These are phyloP conservation scores for Kluyveromyces marxianus DNA, from an alignment of 1,139 yeast species.

Conservation along the genomic window DNA sequence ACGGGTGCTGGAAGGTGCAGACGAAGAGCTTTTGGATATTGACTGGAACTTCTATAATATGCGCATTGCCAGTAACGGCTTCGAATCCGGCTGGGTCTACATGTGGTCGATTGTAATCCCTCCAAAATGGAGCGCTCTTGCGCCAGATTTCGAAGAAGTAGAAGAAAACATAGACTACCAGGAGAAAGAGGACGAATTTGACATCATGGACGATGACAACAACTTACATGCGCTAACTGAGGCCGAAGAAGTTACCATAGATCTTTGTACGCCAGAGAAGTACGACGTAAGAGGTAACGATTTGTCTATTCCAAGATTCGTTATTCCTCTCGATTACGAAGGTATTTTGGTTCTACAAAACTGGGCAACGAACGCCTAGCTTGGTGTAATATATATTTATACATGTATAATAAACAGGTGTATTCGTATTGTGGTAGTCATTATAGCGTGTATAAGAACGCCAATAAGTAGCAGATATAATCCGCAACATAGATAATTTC, in stretches of 20 bases:
- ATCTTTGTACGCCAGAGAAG: constrained; percentile 54
- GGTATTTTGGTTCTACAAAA: constrained; percentile 22
- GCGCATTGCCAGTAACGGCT: constrained; percentile 77
- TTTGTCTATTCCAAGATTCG: constrained; percentile 16
- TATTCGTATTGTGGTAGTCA: too few relatives aligned
- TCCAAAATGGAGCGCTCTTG: constrained; percentile 94
- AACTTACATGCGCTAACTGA: constrained; percentile 52
- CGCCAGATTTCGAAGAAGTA: constrained; percentile 93
- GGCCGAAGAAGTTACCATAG: constrained; percentile 65
- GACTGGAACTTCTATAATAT: constrained; percentile 79
- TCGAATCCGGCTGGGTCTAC: constrained; percentile 77
- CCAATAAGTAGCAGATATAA: too few relatives aligned
- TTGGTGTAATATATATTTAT: background rate
- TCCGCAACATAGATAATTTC: too few relatives aligned
- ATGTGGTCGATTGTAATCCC: constrained; percentile 80
- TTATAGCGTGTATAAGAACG: too few relatives aligned
- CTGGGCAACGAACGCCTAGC: constrained; percentile 2
- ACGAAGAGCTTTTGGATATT: constrained; percentile 70
- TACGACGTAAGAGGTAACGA: constrained; percentile 58
- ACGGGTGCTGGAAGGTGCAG: constrained; percentile 91
- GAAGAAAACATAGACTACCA: constrained; percentile 86
- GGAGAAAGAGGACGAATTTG: constrained; percentile 91
- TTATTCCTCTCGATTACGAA: constrained; percentile 28
- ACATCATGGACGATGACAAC: constrained; percentile 59
- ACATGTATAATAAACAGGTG: too few relatives aligned